Evolutionary conservation across 2,329 filamentous ascomycete species (phyloP).

Genomic region (Orbilia quercus): DNA sequence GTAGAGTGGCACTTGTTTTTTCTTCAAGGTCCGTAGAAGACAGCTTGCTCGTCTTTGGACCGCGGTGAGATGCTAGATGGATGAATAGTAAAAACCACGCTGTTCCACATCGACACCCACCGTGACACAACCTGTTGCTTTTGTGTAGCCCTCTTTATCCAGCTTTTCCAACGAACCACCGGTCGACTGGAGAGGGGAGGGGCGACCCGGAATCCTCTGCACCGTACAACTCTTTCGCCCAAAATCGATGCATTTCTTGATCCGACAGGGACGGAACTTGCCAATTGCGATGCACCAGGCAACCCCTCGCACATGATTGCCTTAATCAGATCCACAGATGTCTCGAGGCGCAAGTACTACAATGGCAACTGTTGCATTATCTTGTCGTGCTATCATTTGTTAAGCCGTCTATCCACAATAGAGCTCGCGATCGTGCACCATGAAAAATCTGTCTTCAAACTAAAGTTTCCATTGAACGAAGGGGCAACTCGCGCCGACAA

Average conservation of each 20-base stretch:
- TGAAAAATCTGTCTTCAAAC: not conserved
- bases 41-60: constrained; percentile 10
- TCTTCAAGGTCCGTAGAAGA: constrained; percentile 5
- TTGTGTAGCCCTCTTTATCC: constrained; percentile 23
- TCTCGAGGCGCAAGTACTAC: too few relatives aligned
- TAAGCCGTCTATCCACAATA: too few relatives aligned
- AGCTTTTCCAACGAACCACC: not conserved
- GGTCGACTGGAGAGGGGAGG: constrained; percentile 16
- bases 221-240: not conserved
- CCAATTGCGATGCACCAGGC: constrained; percentile 9
- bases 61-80: constrained; percentile 14
- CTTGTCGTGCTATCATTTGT: not conserved
- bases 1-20: constrained; percentile 12
- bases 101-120: constrained; percentile 45
- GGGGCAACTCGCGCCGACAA: constrained; percentile 27
- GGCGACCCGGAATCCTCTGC: not conserved
- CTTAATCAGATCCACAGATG: too few relatives aligned
- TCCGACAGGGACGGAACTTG: not conserved
- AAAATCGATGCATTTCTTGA: not conserved
- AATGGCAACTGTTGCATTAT: too few relatives aligned
- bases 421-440: too few relatives aligned
- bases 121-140: constrained; percentile 4
- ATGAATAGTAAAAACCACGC: constrained; percentile 32
- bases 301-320: not conserved
- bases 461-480: not conserved